Base-by-base conservation (phyloP, 805 yeast genomes). In the Kodamaea kaohsiungensis region DNA sequence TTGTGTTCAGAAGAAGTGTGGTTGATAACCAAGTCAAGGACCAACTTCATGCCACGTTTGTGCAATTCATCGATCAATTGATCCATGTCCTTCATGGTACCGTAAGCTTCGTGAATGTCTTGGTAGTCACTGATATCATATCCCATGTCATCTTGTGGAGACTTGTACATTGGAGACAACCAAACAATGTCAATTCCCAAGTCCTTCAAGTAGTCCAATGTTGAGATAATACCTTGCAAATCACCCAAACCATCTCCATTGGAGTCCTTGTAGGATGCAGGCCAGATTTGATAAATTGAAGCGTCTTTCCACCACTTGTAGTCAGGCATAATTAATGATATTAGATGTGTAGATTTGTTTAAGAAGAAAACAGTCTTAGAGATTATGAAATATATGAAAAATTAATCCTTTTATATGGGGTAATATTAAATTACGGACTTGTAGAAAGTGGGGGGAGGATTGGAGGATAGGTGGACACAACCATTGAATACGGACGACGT, bases 111-210 rank as follows among this genome's bases (percentile, higher is more conserved):
- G 65, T 82, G 76, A 40, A 83, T 76, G 19, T 66, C 74, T 64
- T 80, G 76, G 67, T 83, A 83, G 66, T 83, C 77, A 16, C 80
- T 67, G 61, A 83, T 80, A 60, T 83, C 87, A 62, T 82, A 83
- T 3, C 87, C 87, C 86, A 83, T 82, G 63, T 83, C 87, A 50
- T 77, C 80, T 63, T 80, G 83, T 5, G 87, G 87, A 2, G 84
- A 78, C 56, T 79, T 83, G 67, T 74, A 82, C 71, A 80, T 79
- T 18, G 87, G 87, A 22, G 81, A 78, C 52, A 83, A 64, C 87
- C 87, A 83, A 42, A 83, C 68, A 13, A 79, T 77, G 54, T 80
- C 84, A 13, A 72, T 72, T 2, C 85, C 85, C 33, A 82, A 67
- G 18, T 64, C 65, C 61, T 79, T 75, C 64, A 83, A 63, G 64